These are phyloP conservation scores for Xylona heveae DNA, from an alignment of 495 filamentous ascomycete species.

Conservation along the genomic window DNA sequence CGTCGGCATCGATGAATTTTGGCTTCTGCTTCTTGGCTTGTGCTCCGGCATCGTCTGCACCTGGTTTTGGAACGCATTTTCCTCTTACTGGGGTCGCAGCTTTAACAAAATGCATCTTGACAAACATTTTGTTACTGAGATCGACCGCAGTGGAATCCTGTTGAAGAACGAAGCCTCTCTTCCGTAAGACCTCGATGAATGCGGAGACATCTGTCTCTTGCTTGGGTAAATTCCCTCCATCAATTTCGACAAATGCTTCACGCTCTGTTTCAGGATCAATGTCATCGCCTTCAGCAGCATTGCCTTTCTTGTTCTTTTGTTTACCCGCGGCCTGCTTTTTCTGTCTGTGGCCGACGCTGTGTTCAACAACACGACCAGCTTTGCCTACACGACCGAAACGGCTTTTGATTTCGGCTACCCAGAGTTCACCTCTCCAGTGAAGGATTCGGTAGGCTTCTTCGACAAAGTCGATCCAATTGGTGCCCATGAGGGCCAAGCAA, in stretches of 20 bases:
- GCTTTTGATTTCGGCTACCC: constrained; percentile 91
- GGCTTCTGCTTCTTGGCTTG: constrained; percentile 24
- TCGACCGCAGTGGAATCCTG: constrained; percentile 37
- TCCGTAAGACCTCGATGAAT: constrained; percentile 63
- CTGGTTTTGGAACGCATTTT: constrained; percentile 31
- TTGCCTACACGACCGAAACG: constrained; percentile 51
- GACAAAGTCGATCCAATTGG: constrained; percentile 89
- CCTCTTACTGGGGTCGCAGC: constrained; percentile 41
- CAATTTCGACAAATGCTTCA: constrained; percentile 14
- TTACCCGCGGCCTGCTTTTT: constrained; percentile 21
- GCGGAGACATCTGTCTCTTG: constrained; percentile 70
- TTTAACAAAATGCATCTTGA: constrained; percentile 86
- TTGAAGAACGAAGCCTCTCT: constrained; percentile 55
- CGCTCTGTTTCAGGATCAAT: no score
- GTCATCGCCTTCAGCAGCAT: constrained; percentile 19
- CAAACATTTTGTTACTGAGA: constrained; percentile 91
- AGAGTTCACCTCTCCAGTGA: constrained; percentile 81
- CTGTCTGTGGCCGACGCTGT: constrained; percentile 36
- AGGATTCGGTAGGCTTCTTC: constrained; percentile 86
- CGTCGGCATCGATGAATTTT: constrained; percentile 32
- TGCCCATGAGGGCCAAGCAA: constrained; percentile 94
- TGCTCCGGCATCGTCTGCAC: constrained; percentile 17
- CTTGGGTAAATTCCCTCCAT: constrained; percentile 18
- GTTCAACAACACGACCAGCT: constrained; percentile 32
- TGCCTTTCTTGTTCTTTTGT: constrained; percentile 14